Percentiles rank a stretch among this genome's conserved stretches.
phyloP scores from a whole-genome alignment of 176 grass and related monocot species.

The Raddia guianensis region DNA sequence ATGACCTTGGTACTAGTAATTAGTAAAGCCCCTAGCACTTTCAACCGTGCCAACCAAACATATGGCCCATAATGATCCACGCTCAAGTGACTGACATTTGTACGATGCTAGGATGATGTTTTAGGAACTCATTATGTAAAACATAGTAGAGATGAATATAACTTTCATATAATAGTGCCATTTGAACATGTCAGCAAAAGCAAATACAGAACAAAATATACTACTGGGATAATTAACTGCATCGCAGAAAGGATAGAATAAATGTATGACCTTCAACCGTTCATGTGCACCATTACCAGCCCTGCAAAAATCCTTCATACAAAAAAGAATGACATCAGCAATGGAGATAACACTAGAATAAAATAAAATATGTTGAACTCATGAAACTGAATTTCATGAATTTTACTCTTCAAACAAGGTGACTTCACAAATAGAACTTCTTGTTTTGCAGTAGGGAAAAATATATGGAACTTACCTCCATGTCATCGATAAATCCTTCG shows the following conservation, averaged over 20 bases:
- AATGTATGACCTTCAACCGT: slow-evolving; percentile 65
- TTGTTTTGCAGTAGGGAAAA: slow-evolving; percentile 30
- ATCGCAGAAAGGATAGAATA: slow-evolving; percentile 18
- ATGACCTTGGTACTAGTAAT: slow-evolving; percentile 26
- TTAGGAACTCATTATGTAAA: slow-evolving; percentile 1
- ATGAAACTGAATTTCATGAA: slow-evolving; percentile 8
- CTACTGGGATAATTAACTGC: neutral
- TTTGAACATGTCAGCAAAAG: neutral
- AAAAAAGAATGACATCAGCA: slow-evolving; percentile 35
- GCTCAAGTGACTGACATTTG: slow-evolving; percentile 3
- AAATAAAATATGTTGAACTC: neutral
- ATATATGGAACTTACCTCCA: slow-evolving; percentile 62
- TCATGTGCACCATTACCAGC: slow-evolving; percentile 63
- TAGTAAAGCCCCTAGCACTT: neutral
- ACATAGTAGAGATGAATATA: slow-evolving; percentile 28
- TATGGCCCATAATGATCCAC: neutral
- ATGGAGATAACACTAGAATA: neutral
- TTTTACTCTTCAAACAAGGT: slow-evolving; percentile 12
- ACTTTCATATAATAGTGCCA: neutral
- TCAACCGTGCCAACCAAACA: slow-evolving; percentile 22
- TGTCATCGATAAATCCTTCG: slow-evolving; percentile 80
- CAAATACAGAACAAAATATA: slow-evolving; percentile 28
- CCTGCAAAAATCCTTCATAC: slow-evolving; percentile 63
- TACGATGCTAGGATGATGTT: neutral
- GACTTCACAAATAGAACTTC: neutral